These are phyloP conservation scores for Pelargonium cotyledonis DNA, from an alignment of 441 rosid genomes.

Conservation along the genomic window DNA sequence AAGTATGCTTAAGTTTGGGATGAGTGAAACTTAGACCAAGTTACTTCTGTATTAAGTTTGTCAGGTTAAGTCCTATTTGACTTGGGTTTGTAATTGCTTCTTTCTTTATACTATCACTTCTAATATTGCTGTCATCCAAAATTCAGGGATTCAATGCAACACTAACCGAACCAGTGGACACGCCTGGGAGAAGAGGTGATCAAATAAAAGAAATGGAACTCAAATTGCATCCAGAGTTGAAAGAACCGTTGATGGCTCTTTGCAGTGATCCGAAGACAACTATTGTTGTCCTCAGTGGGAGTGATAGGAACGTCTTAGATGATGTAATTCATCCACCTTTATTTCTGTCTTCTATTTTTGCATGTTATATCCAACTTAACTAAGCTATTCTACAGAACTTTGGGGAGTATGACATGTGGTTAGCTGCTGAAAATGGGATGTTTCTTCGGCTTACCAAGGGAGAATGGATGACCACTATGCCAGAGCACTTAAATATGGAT, in stretches of 20 bases:
- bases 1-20: not conserved
- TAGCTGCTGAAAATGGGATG: slow-evolving; percentile 99
- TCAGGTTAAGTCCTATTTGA: slow-evolving; percentile 8
- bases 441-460: slow-evolving; percentile 75
- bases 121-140: slow-evolving; percentile 7
- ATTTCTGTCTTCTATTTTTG: not conserved
- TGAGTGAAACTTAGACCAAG: not conserved
- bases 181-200: slow-evolving; percentile 84
- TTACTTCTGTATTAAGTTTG: no score
- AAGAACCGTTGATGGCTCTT: slow-evolving; percentile 54
- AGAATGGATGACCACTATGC: slow-evolving; percentile 99
- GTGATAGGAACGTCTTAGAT: not conserved
- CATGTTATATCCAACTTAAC: not conserved
- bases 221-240: slow-evolving; percentile 76
- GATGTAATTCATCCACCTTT: not conserved
- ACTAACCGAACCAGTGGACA: slow-evolving; percentile 84
- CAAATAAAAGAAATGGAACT: slow-evolving; percentile 97
- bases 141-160: slow-evolving; percentile 94
- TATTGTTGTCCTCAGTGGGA: slow-evolving; percentile 1
- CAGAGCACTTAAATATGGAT: slow-evolving; percentile 94
- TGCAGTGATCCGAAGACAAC: slow-evolving; percentile 36
- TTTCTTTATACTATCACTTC: no score
- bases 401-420: slow-evolving; percentile 74
- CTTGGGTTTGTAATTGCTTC: slow-evolving; percentile 38
- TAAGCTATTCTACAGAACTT: slow-evolving; percentile 59